Base-by-base conservation (phyloP, 257 asterid genomes). In the Avicennia marina region DNA sequence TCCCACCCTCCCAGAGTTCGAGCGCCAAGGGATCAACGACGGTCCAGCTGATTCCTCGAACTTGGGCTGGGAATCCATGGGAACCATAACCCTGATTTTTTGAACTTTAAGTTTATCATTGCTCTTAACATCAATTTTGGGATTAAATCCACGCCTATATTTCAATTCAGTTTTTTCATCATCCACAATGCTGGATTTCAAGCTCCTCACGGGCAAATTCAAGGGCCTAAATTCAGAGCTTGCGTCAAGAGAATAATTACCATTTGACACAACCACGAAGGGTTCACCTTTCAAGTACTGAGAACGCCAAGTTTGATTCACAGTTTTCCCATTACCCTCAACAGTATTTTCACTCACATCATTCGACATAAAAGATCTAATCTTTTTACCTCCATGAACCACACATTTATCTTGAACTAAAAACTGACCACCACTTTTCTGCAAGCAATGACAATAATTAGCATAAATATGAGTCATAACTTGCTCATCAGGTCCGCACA, bases 141-240 rank as follows among this genome's bases (percentile, higher is more conserved):
- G 12, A 53, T 55, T 52, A 44, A 56, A 8, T 15, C 38, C 69
- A 53, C 7, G 45, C 36, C 58, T 36, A 18, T 59, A 38, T 10
- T 44, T 41, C 57, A 48, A 38, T 45, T 71, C 81, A 62, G 53
- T 63, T 11, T 60, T 59, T 31, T 57, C 82, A 72, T 44, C 20
- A 12, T 62, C 81, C 26, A 29, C 33, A 76, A 33, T 32, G 43
- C 70, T 72, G 21, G 93, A 70, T 69, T 83, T 79, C 53, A 90
- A 63, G 65, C 89, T 87, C 75, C 98, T 79, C 62, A 85, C 56
- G 4, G 96, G 95, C 73, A 90, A 66, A 70, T 87, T 83, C 76
- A 90, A 76, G 32, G 94, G 89, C 71, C 72, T 84, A 70, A 77
- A 71, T 51, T 81, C 83, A 72, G 72, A 62, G 53, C 64, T 20